Conservation (phyloP, 768 basidiomycete species). For the Holtermannia corniformis region DNA sequence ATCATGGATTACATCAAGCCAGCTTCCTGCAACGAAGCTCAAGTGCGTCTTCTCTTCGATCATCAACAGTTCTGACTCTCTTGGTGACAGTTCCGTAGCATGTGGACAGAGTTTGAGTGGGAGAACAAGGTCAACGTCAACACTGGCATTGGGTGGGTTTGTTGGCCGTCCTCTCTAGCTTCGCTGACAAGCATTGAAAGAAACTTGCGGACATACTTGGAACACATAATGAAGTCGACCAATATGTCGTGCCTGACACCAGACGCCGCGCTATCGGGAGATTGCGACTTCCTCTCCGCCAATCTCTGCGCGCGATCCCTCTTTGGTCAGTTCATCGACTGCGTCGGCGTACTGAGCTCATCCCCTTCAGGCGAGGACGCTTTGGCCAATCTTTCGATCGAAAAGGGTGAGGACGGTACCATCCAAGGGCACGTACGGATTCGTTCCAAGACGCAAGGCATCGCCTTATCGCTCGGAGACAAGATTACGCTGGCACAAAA, state of each 20-base stretch:
- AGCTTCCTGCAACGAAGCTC: slow-evolving; percentile 86
- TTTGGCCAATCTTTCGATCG: slow-evolving; percentile 85
- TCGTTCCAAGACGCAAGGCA: slow-evolving; percentile 94
- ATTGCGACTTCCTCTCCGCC: slow-evolving; percentile 92
- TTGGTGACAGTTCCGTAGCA: slow-evolving; percentile 51
- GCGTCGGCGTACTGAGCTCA: background rate
- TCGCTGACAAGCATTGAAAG: slow-evolving; percentile 41
- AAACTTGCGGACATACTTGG: slow-evolving; percentile 77
- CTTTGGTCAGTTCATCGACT: slow-evolving; percentile 58
- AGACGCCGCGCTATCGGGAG: slow-evolving; percentile 73
- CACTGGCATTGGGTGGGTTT: slow-evolving; percentile 66
- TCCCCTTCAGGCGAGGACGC: slow-evolving; percentile 75
- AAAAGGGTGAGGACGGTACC: slow-evolving; percentile 67
- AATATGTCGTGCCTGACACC: slow-evolving; percentile 98
- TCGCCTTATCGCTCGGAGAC: slow-evolving; percentile 70
- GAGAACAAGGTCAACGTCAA: slow-evolving; percentile 97
- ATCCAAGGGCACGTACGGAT: slow-evolving; percentile 92
- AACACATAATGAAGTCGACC: slow-evolving; percentile 90
- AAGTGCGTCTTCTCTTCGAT: slow-evolving; percentile 51
- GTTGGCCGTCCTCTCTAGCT: background rate
- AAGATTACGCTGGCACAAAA: slow-evolving; percentile 37
- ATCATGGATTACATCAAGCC: slow-evolving; percentile 99
- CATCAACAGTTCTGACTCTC: background rate
- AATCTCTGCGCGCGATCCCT: slow-evolving; percentile 92
- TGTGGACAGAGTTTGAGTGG: slow-evolving; percentile 99